phyloP scores from a whole-genome alignment of 305 asterid species.

The Fraxinus xanthoxyloides region DNA sequence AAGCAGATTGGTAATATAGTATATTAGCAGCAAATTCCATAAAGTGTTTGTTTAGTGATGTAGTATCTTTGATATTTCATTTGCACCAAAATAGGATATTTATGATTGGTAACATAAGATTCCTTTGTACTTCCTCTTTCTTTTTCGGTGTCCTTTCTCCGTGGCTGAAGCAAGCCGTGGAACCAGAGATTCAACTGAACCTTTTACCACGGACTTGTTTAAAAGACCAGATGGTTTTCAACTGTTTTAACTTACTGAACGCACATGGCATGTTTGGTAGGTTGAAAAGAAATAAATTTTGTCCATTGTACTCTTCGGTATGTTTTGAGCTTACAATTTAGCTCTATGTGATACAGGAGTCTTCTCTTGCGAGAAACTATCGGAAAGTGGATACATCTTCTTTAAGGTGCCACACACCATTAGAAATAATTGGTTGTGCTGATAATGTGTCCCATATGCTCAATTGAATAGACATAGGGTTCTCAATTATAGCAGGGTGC shows the following conservation, averaged over 20 bases:
- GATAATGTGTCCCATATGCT: not conserved
- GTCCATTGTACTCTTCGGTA: not conserved
- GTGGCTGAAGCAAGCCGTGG: not conserved
- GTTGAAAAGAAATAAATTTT: not conserved
- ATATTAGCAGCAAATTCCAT: too few relatives aligned
- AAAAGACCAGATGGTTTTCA: not conserved
- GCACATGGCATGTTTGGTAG: not conserved
- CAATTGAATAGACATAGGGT: not conserved
- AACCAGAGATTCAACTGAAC: not conserved
- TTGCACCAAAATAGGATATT: not conserved
- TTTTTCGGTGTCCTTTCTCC: too few relatives aligned
- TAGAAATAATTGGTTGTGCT: not conserved
- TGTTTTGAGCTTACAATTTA: not conserved
- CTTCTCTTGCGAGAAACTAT: not conserved
- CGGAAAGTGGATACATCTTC: not conserved
- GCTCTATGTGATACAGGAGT: not conserved
- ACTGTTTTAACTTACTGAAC: not conserved
- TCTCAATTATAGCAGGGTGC: not conserved
- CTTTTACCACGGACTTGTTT: not conserved
- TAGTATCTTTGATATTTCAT: not conserved
- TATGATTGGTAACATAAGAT: not conserved
- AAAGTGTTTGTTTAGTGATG: too few relatives aligned
- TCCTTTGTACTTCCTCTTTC: not conserved
- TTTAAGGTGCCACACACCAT: not conserved
- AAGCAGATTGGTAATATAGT: not conserved